These are phyloP conservation scores for Suhomyces wounanorum DNA, from an alignment of 1,139 yeast genomes.

Conservation along the genomic window DNA sequence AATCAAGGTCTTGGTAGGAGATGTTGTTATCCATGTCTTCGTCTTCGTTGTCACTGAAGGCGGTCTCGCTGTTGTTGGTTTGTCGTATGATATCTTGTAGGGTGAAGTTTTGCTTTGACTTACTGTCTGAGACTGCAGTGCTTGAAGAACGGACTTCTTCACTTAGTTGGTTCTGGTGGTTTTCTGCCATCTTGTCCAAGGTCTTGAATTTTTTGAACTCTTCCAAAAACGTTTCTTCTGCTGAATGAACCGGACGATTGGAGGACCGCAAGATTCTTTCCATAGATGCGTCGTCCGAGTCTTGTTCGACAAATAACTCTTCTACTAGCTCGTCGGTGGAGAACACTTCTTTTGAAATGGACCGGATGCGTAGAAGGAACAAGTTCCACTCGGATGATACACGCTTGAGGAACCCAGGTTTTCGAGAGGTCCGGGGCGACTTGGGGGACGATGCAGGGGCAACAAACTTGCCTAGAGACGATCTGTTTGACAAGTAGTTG, in stretches of 20 bases:
- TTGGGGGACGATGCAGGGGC: background rate
- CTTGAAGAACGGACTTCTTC: slow-evolving; percentile 26
- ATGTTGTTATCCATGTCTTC: slow-evolving; percentile 24
- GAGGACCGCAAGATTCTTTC: slow-evolving; percentile 25
- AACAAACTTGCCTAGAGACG: slow-evolving; percentile 4
- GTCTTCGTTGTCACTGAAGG: slow-evolving; percentile 17
- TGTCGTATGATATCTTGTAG: slow-evolving; percentile 15
- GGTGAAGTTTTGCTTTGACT: background rate
- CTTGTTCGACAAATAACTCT: slow-evolving; percentile 44
- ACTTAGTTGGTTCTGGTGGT: slow-evolving; percentile 17
- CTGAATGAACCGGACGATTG: slow-evolving; percentile 26
- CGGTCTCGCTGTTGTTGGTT: slow-evolving; percentile 12
- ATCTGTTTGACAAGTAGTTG: slow-evolving; percentile 4
- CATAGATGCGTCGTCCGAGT: slow-evolving; percentile 28
- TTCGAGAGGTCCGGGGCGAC: slow-evolving; percentile 9
- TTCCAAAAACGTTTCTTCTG: slow-evolving; percentile 39
- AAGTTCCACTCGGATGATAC: slow-evolving; percentile 38
- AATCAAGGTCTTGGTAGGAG: slow-evolving; percentile 30
- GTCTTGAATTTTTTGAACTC: slow-evolving; percentile 36
- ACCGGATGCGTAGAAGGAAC: slow-evolving; percentile 34
- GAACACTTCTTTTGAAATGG: slow-evolving; percentile 46
- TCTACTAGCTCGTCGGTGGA: slow-evolving; percentile 43
- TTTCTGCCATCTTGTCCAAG: slow-evolving; percentile 38
- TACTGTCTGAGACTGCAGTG: slow-evolving; percentile 22
- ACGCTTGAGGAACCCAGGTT: slow-evolving; percentile 32